Conservation (phyloP, 202 grass and related monocot genomes). For the Carex arenaria region DNA sequence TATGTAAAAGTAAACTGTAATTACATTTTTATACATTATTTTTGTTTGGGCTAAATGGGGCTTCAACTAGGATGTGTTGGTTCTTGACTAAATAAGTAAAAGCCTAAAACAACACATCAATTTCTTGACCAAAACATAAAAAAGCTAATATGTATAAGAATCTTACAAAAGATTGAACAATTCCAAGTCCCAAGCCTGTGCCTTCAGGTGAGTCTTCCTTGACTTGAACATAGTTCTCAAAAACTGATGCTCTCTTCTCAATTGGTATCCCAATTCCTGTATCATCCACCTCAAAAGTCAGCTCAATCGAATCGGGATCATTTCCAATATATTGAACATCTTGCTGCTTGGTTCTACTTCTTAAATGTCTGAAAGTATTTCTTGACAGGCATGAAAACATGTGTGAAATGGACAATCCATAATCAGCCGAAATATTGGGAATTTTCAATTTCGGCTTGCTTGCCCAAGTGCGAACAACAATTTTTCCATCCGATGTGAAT, state of each 20-base stretch:
- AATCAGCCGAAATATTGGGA: slow-evolving; percentile 17
- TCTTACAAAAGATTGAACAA: slow-evolving; percentile 84
- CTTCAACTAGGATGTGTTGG: background rate
- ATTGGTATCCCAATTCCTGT: slow-evolving; percentile 59
- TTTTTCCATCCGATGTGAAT: slow-evolving; percentile 54
- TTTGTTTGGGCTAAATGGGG: background rate
- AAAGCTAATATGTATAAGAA: background rate
- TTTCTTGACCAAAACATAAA: background rate
- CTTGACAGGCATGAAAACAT: background rate
- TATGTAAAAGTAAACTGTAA: background rate
- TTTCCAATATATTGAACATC: background rate
- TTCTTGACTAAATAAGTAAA: background rate
- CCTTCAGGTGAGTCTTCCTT: slow-evolving; percentile 51
- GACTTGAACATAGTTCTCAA: slow-evolving; percentile 85
- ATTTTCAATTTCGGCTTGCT: slow-evolving; percentile 33
- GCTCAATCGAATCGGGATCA: slow-evolving; percentile 33
- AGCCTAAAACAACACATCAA: background rate
- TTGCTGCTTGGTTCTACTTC: background rate
- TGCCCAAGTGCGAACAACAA: slow-evolving; percentile 64
- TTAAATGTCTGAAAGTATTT: slow-evolving; percentile 23
- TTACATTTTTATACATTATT: background rate
- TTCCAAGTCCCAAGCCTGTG: slow-evolving; percentile 81
- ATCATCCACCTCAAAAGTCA: slow-evolving; percentile 74
- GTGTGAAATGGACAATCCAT: background rate
- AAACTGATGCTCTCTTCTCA: slow-evolving; percentile 65